Conservation (phyloP, 768 basidiomycete species). For the Suillus weaverae region DNA sequence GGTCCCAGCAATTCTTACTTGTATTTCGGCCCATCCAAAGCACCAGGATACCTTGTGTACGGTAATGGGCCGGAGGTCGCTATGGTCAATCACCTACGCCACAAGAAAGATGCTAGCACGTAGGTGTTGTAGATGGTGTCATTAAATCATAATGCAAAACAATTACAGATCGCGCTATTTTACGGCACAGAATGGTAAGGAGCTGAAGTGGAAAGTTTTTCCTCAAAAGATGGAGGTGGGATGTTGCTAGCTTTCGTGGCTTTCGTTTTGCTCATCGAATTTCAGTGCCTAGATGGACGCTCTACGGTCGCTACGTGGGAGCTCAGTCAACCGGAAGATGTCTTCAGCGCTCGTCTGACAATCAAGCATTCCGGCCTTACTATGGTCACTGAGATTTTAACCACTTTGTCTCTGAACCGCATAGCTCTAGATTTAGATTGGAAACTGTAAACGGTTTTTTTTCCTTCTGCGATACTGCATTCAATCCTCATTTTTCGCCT, state of each 20-base stretch:
- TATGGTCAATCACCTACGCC: constrained; percentile 59
- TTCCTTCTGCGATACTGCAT: not conserved
- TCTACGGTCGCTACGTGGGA: constrained; percentile 70
- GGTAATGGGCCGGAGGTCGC: constrained; percentile 58
- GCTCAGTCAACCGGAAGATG: constrained; percentile 52
- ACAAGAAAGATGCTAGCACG: constrained; percentile 62
- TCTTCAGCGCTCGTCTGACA: constrained; percentile 59
- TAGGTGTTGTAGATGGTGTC: constrained; percentile 37
- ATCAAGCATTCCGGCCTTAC: constrained; percentile 58
- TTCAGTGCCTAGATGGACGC: constrained; percentile 65
- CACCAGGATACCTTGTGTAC: constrained; percentile 65
- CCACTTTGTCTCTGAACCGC: constrained; percentile 71
- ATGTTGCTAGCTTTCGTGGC: not conserved
- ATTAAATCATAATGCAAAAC: not conserved
- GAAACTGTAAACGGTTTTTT: constrained; percentile 25
- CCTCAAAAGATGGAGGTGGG: constrained; percentile 69
- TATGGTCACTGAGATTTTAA: constrained; percentile 74
- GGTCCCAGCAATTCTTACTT: constrained; percentile 79
- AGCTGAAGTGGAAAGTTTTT: constrained; percentile 74
- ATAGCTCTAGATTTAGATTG: constrained; percentile 65
- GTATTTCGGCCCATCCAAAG: constrained; percentile 67
- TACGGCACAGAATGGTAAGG: constrained; percentile 62
- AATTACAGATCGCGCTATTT: constrained; percentile 69
- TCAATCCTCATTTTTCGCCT: not conserved
- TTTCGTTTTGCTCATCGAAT: constrained; percentile 4